These are phyloP conservation scores for Aquilaria malaccensis DNA, from an alignment of 345 rosid species.

Conservation along the genomic window DNA sequence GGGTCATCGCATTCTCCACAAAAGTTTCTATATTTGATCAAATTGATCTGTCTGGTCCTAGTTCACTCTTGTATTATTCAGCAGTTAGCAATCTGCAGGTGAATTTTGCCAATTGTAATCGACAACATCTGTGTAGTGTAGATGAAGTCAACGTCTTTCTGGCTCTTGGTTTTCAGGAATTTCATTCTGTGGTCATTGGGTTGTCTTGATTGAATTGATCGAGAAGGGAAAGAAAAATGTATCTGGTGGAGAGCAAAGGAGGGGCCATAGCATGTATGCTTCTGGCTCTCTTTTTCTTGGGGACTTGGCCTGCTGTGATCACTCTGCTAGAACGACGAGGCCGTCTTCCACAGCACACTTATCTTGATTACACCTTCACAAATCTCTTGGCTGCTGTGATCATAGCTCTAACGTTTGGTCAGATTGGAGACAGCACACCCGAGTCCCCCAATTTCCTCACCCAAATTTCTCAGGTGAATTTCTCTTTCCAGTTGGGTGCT, in stretches of 20 bases:
- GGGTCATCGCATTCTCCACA: too few relatives aligned
- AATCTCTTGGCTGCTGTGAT: slow-evolving; percentile 69
- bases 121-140: too few relatives aligned
- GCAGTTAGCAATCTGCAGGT: too few relatives aligned
- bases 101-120: not conserved
- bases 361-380: slow-evolving; percentile 76
- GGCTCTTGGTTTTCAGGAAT: slow-evolving; percentile 2
- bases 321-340: slow-evolving; percentile 78
- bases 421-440: slow-evolving; percentile 38
- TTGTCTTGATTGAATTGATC: slow-evolving; percentile 9
- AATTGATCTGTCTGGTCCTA: too few relatives aligned
- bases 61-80: too few relatives aligned
- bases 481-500: not conserved
- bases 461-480: slow-evolving; percentile 60
- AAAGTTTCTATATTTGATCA: not conserved
- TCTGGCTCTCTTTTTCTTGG: slow-evolving; percentile 57
- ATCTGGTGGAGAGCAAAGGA: slow-evolving; percentile 69
- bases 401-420: slow-evolving; percentile 79
- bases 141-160: too few relatives aligned
- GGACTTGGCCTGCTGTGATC: slow-evolving; percentile 87
- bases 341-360: slow-evolving; percentile 89
- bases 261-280: slow-evolving; percentile 87
- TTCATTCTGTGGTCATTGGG: not conserved
- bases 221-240: slow-evolving; percentile 19
- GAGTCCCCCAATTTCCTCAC: slow-evolving; percentile 50